Percentiles rank a stretch among this genome's conserved stretches.
Evolutionary conservation across 2,329 filamentous ascomycete genomes (phyloP).

Genomic region (Aspergillus thermomutatus): DNA sequence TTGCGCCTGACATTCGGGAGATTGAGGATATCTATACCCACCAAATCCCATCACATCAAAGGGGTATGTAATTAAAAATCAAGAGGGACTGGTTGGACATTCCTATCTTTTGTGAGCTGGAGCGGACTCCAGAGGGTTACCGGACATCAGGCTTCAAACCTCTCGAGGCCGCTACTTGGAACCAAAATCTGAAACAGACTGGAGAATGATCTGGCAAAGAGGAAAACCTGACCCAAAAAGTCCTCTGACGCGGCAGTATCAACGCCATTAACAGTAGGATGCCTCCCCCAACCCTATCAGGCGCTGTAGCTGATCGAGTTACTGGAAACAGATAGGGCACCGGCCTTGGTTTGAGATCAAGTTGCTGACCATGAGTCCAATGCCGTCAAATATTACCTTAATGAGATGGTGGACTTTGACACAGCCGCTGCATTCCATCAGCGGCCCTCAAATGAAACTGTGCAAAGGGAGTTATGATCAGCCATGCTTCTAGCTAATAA

Average conservation of each 20-base stretch:
- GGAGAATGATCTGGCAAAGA: conserved; percentile 8
- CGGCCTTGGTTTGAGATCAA: conserved; percentile 18
- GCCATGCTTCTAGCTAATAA: conserved; percentile 12
- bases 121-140: conserved; percentile 11
- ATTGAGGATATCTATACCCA: conserved; percentile 15
- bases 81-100: conserved; percentile 16
- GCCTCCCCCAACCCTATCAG: too few relatives aligned
- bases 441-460: conserved; percentile 14
- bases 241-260: conserved; percentile 11
- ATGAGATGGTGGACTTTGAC: conserved; percentile 16
- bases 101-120: conserved; percentile 13
- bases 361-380: conserved; percentile 18
- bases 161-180: conserved; percentile 13
- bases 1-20: conserved; percentile 10
- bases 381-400: conserved; percentile 22
- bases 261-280: conserved; percentile 24
- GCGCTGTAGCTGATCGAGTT: too few relatives aligned
- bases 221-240: conserved; percentile 14
- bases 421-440: conserved; percentile 13
- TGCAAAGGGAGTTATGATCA: conserved; percentile 11
- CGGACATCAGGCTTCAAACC: conserved; percentile 9
- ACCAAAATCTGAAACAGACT: conserved; percentile 13
- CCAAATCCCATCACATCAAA: conserved; percentile 10
- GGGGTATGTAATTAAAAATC: conserved; percentile 15
- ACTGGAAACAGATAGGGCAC: conserved; percentile 15